phyloP scores from a whole-genome alignment of 495 filamentous ascomycete species.

The Zalerion maritima region DNA sequence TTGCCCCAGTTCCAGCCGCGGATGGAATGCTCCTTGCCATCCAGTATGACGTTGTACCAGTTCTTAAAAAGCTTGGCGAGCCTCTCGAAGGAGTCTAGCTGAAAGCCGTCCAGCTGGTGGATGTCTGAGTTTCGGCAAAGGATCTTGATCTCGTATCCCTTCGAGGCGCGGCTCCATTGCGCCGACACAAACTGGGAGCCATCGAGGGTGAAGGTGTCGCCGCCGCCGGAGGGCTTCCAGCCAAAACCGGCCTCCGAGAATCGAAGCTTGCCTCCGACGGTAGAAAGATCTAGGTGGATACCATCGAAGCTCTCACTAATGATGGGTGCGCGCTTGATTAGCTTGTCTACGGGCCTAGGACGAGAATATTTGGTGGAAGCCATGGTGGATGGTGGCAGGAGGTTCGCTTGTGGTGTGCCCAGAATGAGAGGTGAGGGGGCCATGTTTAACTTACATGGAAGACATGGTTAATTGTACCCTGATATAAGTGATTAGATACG shows the following conservation, averaged over 20 bases:
- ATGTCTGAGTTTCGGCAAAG: slow-evolving; percentile 67
- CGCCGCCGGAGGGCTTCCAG: slow-evolving; percentile 78
- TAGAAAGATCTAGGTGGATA: slow-evolving; percentile 89
- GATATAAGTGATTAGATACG: too few species aligned
- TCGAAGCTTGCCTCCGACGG: slow-evolving; percentile 76
- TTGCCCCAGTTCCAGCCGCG: slow-evolving; percentile 99
- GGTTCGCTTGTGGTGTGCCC: too few species aligned
- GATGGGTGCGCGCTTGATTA: neutral
- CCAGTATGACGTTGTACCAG: slow-evolving; percentile 88
- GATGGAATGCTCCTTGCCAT: slow-evolving; percentile 82
- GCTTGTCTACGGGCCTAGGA: too few species aligned
- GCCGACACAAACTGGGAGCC: slow-evolving; percentile 64
- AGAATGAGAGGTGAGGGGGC: too few species aligned
- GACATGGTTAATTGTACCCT: too few species aligned
- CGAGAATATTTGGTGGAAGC: too few species aligned
- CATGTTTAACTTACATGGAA: too few species aligned
- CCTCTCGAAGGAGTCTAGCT: slow-evolving; percentile 84
- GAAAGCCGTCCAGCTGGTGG: slow-evolving; percentile 89
- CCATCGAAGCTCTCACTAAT: slow-evolving; percentile 79
- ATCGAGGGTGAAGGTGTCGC: slow-evolving; percentile 86
- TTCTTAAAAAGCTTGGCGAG: slow-evolving; percentile 82
- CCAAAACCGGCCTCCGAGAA: slow-evolving; percentile 86
- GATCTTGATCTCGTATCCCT: slow-evolving; percentile 87
- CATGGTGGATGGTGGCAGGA: too few species aligned
- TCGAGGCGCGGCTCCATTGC: slow-evolving; percentile 90